Conservation (phyloP, 441 rosid species). For the Croton setiger region DNA sequence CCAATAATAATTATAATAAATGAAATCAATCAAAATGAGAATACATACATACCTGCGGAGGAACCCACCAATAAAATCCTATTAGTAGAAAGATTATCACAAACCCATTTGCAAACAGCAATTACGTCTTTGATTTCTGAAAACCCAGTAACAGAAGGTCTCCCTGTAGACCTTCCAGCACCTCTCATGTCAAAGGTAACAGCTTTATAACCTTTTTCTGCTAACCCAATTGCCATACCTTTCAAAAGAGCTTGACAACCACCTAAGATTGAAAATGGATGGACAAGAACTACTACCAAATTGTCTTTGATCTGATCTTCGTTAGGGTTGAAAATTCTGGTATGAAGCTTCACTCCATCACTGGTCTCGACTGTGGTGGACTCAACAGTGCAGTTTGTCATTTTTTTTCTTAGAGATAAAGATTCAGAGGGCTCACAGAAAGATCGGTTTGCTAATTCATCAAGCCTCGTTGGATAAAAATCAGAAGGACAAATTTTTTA, state of each 20-base stretch:
- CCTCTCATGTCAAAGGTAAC: constrained; percentile 96
- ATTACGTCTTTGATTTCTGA: constrained; percentile 80
- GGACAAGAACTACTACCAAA: constrained; percentile 71
- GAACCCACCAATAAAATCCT: constrained; percentile 88
- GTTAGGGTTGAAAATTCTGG: constrained; percentile 61
- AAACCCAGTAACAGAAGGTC: constrained; percentile 81
- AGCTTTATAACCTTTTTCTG: constrained; percentile 51
- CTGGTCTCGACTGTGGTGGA: constrained; percentile 53
- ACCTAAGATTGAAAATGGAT: constrained; percentile 81
- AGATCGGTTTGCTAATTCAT: neutral
- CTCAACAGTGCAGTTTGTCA: constrained; percentile 53
- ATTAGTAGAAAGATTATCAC: constrained; percentile 33
- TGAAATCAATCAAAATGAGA: neutral
- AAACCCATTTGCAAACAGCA: constrained; percentile 80
- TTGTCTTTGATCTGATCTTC: constrained; percentile 24
- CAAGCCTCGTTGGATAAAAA: neutral
- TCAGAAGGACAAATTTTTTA: neutral
- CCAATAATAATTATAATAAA: neutral
- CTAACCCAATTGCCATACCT: constrained; percentile 71
- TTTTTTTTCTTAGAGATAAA: constrained; percentile 10
- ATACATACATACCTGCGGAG: constrained; percentile 63
- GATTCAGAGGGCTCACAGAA: neutral
- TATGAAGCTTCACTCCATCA: constrained; percentile 59
- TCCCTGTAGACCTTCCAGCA: constrained; percentile 81
- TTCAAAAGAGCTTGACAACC: constrained; percentile 74